A percentile compares a stretch with the other conserved stretches of the same genome.
These are phyloP conservation scores for Purpureocillium takamizusanense DNA, from an alignment of 2,329 filamentous ascomycete genomes.

Conservation along the genomic window DNA sequence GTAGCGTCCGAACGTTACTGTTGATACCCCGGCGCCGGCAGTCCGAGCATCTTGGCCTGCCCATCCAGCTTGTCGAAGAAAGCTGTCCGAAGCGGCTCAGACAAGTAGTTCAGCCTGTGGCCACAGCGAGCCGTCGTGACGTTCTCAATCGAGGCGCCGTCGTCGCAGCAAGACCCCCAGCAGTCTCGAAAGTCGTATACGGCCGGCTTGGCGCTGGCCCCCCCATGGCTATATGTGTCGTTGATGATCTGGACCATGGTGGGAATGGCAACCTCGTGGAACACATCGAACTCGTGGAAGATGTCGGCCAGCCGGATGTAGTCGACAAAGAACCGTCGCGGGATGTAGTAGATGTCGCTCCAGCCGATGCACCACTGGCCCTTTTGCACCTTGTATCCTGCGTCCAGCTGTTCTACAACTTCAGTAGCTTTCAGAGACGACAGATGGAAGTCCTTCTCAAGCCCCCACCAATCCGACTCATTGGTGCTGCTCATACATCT, in stretches of 20 bases:
- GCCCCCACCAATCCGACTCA: not conserved
- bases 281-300: conserved; percentile 12
- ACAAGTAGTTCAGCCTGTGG: not conserved
- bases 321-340: conserved; percentile 20
- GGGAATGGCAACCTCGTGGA: conserved; percentile 22
- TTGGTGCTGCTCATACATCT: not conserved
- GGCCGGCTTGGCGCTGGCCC: not conserved
- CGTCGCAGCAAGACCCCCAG: not conserved
- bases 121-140: not conserved
- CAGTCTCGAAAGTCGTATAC: not conserved
- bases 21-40: too few relatives aligned
- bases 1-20: too few relatives aligned
- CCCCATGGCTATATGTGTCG: conserved; percentile 7
- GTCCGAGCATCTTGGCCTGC: not conserved
- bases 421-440: not conserved
- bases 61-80: not conserved
- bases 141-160: not conserved
- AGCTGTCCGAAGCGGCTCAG: not conserved
- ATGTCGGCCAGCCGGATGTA: conserved; percentile 17
- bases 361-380: conserved; percentile 20
- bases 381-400: not conserved
- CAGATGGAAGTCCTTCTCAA: not conserved
- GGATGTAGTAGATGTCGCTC: conserved; percentile 24
- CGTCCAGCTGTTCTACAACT: not conserved
- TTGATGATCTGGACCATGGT: conserved; percentile 22